Conservation (phyloP, 345 rosid genomes). For the Linum trigynum region DNA sequence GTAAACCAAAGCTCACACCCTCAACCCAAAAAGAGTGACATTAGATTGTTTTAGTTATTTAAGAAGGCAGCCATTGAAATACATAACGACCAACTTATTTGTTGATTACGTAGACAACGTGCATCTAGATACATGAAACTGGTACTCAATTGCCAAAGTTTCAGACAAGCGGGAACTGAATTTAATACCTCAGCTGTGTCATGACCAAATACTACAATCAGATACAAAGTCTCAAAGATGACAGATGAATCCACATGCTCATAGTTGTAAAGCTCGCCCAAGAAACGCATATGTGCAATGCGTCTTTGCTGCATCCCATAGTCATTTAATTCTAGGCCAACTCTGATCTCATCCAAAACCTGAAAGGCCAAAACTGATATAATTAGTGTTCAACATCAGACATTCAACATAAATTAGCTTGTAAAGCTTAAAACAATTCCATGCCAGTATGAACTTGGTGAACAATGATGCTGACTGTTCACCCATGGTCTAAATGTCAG, state of each 20-base stretch:
- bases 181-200: slow-evolving; percentile 67
- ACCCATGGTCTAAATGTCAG: neutral
- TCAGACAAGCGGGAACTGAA: neutral
- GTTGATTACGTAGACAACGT: neutral
- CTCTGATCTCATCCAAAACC: slow-evolving; percentile 96
- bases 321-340: slow-evolving; percentile 90
- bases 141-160: neutral
- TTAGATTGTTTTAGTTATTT: neutral
- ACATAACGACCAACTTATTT: neutral
- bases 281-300: slow-evolving; percentile 88
- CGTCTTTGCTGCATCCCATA: slow-evolving; percentile 97
- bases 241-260: slow-evolving; percentile 97
- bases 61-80: neutral
- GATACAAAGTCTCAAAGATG: slow-evolving; percentile 83
- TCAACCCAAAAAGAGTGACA: too few relatives aligned
- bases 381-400: slow-evolving; percentile 4
- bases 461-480: neutral
- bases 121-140: neutral
- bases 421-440: neutral
- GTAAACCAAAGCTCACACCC: neutral
- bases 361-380: slow-evolving; percentile 27
- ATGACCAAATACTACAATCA: slow-evolving; percentile 72
- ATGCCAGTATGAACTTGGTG: neutral
- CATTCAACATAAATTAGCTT: neutral
- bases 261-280: slow-evolving; percentile 97